Evolutionary conservation across 2,329 filamentous ascomycete species (phyloP), one percentile per base, ranked within the genome.

Genomic region (Hypoxylon sp.): DNA sequence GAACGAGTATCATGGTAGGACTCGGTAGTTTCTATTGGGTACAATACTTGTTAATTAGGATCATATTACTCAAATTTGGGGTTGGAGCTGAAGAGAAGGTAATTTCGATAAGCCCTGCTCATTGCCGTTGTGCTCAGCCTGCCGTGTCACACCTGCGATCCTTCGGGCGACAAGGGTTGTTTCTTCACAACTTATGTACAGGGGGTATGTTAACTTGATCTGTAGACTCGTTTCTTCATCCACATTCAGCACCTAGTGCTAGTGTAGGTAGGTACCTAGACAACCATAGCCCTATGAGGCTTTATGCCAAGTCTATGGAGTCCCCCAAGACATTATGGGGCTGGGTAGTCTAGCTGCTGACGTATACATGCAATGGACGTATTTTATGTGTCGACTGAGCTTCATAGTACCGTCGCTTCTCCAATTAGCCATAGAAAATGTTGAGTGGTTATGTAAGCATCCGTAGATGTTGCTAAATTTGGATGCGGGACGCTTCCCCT

Each of bases 51-150:
- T 32, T 45, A 60, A 45, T 36, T 51, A 23, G 53, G 28, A 30
- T 56, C 53, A 19, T 21, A 28, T 28, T n/a, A 28, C 38, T n/a
- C 7, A 56, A 34, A 34, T 56, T 38, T 38, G 55, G 25, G 43
- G 43, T 58, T 32, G 56, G 10, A 51, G 56, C 56, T 60, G 46
- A 51, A 43, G 43, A 36, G 34, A 14, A 28, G n/a, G 46, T 51
- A 60, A 50, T 60, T 60, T 50, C 32, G n/a, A 43, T 60, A 32
- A 32, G 11, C 46, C 46, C 21, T 51, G 46, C 46, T 41, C 21
- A 2, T 28, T 10, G 23, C 46, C 38, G 45, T 46, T 32, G 23
- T 43, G 25, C 58, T n/a, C 30, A 58, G 19, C 14, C 14, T 5
- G 5, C 28, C 7, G 41, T 49, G 19, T 25, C 56, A 50, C 45